Conservation (phyloP, 2,329 filamentous ascomycete genomes). For the Pseudocercospora crystallina region DNA sequence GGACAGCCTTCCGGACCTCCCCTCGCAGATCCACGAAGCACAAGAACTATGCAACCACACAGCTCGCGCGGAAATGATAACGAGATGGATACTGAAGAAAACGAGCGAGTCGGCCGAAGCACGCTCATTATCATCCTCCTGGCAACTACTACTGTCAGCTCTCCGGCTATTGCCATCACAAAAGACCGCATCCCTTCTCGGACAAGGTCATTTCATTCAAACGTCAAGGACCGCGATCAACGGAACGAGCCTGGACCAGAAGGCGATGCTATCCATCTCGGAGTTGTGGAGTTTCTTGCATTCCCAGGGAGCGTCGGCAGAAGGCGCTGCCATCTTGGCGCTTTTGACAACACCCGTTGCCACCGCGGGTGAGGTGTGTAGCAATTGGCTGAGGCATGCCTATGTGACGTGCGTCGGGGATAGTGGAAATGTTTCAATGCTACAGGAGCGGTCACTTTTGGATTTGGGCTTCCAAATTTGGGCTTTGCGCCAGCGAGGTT, state of each 20-base stretch:
- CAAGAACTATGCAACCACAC: constrained; percentile 31
- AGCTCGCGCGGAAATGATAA: constrained; percentile 57
- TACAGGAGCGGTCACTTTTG: constrained; percentile 6
- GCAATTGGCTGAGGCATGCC: constrained; percentile 25
- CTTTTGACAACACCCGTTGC: constrained; percentile 22
- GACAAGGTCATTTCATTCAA: constrained; percentile 35
- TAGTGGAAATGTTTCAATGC: neutral
- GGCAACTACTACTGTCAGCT: constrained; percentile 62
- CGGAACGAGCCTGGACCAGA: too few species aligned
- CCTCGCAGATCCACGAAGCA: constrained; percentile 30
- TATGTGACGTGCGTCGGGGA: constrained; percentile 2
- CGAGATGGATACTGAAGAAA: constrained; percentile 66
- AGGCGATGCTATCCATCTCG: constrained; percentile 7
- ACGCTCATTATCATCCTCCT: constrained; percentile 47
- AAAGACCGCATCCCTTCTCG: constrained; percentile 68
- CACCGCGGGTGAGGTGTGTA: constrained; percentile 26
- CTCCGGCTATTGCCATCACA: constrained; percentile 67
- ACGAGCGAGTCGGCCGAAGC: constrained; percentile 48
- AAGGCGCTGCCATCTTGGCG: constrained; percentile 26
- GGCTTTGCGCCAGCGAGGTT: constrained; percentile 25
- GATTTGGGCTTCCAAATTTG: constrained; percentile 29
- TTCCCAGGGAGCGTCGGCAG: constrained; percentile 16
- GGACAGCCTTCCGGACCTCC: constrained; percentile 28
- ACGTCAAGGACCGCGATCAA: too few species aligned
- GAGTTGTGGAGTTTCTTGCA: constrained; percentile 19